Evolutionary conservation across 345 rosid species (phyloP), one percentile per base, ranked within the genome.

Genomic region (Arabis alpina): DNA sequence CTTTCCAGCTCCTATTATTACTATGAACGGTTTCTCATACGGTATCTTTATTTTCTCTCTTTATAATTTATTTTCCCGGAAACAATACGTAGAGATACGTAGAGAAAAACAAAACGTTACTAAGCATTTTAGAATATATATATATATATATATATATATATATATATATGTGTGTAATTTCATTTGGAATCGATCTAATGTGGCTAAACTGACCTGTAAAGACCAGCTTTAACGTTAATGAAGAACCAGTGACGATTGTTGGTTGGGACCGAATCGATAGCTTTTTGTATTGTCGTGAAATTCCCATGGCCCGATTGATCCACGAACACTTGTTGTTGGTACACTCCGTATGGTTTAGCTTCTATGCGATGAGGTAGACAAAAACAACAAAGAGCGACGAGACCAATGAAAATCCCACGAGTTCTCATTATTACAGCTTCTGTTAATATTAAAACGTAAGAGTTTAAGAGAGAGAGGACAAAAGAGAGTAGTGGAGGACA

Each of bases 1-100:
- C 71, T 73, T 87, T 1, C 81, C 88, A 28, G 69, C 78, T 71
- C 97, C 98, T 48, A 75, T 78, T 0, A 93, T 75, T 28, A 86
- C 56, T 19, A 88, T 81, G 80, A 40, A 82, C 10, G 92, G 96
- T 67, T 89, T 93, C 2, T 91, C 84, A 10, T 8, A 28, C 1
- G 94, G 88, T 47, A 93, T 91, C 40, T 23, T 75, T 80, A 93
- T 77, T 80, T 87, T 87, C 83, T 93, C 98, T 63, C 96, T 93
- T 39, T 5, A 44, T 32, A 5, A 32, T 3, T 44, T 40, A 36
- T 45, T 59, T 59, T 15, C 34, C 8, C 9, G n/a, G 27, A 64
- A 50, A 32, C 16, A 10, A 61, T n/a, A n/a, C n/a, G n/a, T n/a
- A n/a, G n/a, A n/a, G n/a, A n/a, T n/a, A n/a, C n/a, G n/a, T n/a